Evolutionary conservation across 129 eudicot genomes (phyloP), one percentile per base, ranked within the genome.

Genomic region (Lactuca sativa): DNA sequence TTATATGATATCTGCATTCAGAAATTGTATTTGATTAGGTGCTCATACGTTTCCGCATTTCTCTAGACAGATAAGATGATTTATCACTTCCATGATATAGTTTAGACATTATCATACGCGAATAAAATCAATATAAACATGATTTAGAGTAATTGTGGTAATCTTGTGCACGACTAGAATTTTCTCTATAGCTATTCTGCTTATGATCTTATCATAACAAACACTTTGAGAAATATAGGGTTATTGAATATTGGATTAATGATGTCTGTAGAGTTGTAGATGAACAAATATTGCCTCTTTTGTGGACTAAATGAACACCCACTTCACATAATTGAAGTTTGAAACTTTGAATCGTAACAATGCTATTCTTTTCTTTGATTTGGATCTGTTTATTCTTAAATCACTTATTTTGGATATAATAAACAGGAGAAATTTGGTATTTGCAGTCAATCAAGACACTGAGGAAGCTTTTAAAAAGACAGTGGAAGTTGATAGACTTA

Each of bases 401-500:
- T 52, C 70, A 69, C 71, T 66, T 70, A 68, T 80, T 53, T 86
- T 82, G 85, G 80, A 66, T 75, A 73, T 55, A 82, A 78, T 86
- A 83, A 92, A 67, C 97, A 89, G 99, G 99, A 80, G 78, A 85
- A 77, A 68, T 83, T 75, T 87, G 82, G 82, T 87, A 78, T 85
- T 75, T 87, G 95, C 97, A 81, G 90, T 77, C 90, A 74, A 71
- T 74, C 70, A 85, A 84, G 92, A 78, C 33, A 85, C 99, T 7
- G 99, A 93, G 81, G 87, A 87, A 32, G 81, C 87, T 34, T 90
- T 93, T 60, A 93, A 87, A 64, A 87, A 85, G 82, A 90, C 93
- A 1, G 87, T 90, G 53, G 97, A 89, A 81, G 87, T 93, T 59
- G 98, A 93, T 67, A 67, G 85, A 71, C 85, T 93, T 58, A 93